phyloP scores from a whole-genome alignment of 2,329 filamentous ascomycete species.

The Dichotomopilus funicola region DNA sequence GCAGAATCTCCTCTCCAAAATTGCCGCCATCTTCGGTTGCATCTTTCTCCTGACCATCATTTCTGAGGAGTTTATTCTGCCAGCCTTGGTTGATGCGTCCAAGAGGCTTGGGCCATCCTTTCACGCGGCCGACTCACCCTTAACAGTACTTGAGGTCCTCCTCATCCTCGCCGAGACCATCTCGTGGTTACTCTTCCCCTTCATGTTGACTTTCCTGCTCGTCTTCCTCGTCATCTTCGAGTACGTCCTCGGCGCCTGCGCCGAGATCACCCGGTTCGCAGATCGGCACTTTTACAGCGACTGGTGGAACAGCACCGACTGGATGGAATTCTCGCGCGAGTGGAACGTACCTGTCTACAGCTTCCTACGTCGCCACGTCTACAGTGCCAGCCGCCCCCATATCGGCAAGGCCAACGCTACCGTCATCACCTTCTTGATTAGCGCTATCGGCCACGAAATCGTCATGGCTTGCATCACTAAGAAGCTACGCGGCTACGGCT shows the following conservation, averaged over 20 bases:
- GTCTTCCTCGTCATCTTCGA: conserved; percentile 99
- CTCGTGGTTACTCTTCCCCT: conserved; percentile 87
- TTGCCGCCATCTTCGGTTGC: conserved; percentile 85
- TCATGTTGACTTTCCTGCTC: conserved; percentile 91
- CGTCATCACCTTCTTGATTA: conserved; percentile 84
- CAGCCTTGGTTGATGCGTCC: conserved; percentile 70
- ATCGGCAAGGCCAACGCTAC: conserved; percentile 75
- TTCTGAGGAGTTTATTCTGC: conserved; percentile 92
- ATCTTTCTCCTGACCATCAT: conserved; percentile 90
- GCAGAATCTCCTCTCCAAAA: conserved; percentile 76
- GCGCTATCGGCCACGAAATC: conserved; percentile 83
- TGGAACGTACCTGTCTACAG: conserved; percentile 98
- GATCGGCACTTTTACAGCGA: conserved; percentile 88
- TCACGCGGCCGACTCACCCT: conserved; percentile 26
- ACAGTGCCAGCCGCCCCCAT: conserved; percentile 70
- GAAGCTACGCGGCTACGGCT: conserved; percentile 91
- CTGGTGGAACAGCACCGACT: conserved; percentile 74
- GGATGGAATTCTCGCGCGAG: conserved; percentile 92
- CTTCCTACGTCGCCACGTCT: conserved; percentile 91
- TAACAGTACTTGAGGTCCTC: conserved; percentile 55
- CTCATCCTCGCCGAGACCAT: conserved; percentile 86
- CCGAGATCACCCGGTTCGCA: conserved; percentile 87
- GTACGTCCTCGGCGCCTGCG: conserved; percentile 89
- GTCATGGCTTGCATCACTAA: conserved; percentile 98
- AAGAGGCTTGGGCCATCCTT: conserved; percentile 41